Conservation (phyloP, 441 rosid genomes). For the Bruguiera hainesii region DNA sequence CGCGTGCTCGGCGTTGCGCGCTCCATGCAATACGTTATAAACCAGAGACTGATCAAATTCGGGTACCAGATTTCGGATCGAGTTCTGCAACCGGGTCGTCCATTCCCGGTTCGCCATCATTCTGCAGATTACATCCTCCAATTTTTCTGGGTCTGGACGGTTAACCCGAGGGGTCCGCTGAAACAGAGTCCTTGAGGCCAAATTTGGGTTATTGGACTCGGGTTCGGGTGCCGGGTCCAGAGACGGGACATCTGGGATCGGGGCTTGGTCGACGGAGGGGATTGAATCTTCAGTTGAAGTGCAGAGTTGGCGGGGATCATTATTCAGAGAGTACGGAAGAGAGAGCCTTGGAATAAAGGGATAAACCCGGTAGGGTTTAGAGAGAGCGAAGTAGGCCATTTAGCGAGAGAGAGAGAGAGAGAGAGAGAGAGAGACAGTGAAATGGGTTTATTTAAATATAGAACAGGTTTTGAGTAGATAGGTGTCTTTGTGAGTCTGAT, state of each 20-base stretch:
- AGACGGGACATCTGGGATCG: background rate
- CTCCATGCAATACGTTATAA: conserved; percentile 70
- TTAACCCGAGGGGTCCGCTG: conserved; percentile 42
- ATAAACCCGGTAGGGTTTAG: conserved; percentile 29
- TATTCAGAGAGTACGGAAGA: conserved; percentile 11
- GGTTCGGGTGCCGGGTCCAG: conserved; percentile 15
- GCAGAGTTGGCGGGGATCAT: conserved; percentile 31
- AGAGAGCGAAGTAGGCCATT: conserved; percentile 40
- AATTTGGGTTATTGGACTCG: conserved; percentile 11
- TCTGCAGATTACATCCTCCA: conserved; percentile 73
- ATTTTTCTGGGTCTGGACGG: conserved; percentile 51
- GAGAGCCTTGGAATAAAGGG: background rate
- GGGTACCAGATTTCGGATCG: conserved; percentile 72
- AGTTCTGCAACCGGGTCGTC: conserved; percentile 87
- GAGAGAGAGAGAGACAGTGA: background rate
- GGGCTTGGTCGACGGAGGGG: background rate
- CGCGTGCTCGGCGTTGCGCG: conserved; percentile 71
- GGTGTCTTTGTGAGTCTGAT: background rate
- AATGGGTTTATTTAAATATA: background rate
- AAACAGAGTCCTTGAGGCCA: conserved; percentile 9
- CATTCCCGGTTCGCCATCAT: conserved; percentile 83
- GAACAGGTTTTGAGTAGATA: background rate
- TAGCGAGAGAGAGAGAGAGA: background rate
- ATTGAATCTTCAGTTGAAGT: conserved; percentile 32
- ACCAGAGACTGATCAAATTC: conserved; percentile 71